A percentile compares a stretch with the other conserved stretches of the same genome.
Evolutionary conservation across 192 early-diverging fungal genomes (phyloP).

Genomic region (Powellomyces hirtus): DNA sequence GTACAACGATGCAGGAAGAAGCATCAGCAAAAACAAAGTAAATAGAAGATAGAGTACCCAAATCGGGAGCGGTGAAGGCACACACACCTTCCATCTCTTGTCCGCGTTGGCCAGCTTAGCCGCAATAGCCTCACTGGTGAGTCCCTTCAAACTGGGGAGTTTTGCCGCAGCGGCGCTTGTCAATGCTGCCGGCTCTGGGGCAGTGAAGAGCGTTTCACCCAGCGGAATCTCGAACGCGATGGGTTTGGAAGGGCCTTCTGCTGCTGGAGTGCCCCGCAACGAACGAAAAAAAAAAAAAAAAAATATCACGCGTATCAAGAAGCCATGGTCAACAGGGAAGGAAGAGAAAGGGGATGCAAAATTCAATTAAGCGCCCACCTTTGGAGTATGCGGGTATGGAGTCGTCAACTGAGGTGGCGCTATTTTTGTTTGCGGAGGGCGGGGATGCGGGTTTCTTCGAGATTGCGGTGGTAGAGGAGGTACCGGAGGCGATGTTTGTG

Average conservation of each 20-base stretch:
- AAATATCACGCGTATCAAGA: background rate
- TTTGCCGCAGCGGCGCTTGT: background rate
- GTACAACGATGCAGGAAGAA: background rate
- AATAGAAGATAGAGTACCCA: no score
- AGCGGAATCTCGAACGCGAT: slow-evolving; percentile 57
- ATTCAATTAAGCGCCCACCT: background rate
- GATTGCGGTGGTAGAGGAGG: no score
- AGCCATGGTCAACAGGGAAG: background rate
- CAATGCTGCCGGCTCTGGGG: slow-evolving; percentile 5
- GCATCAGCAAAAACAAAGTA: background rate
- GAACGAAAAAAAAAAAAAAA: background rate
- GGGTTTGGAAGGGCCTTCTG: slow-evolving; percentile 23
- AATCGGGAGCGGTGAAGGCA: no score
- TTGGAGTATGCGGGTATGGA: background rate
- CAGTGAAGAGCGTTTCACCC: slow-evolving; percentile 20
- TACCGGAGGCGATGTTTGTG: background rate
- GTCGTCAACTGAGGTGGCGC: background rate
- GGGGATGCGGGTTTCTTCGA: background rate
- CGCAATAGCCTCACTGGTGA: slow-evolving; percentile 38
- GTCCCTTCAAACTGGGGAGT: slow-evolving; percentile 36
- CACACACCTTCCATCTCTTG: slow-evolving; percentile 52
- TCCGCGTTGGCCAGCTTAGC: slow-evolving; percentile 52
- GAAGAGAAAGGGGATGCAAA: background rate
- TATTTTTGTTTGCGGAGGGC: background rate
- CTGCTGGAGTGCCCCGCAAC: background rate